Evolutionary conservation across 2,329 filamentous ascomycete genomes (phyloP), one percentile per base, ranked within the genome.

Genomic region (Sporothrix mexicana): DNA sequence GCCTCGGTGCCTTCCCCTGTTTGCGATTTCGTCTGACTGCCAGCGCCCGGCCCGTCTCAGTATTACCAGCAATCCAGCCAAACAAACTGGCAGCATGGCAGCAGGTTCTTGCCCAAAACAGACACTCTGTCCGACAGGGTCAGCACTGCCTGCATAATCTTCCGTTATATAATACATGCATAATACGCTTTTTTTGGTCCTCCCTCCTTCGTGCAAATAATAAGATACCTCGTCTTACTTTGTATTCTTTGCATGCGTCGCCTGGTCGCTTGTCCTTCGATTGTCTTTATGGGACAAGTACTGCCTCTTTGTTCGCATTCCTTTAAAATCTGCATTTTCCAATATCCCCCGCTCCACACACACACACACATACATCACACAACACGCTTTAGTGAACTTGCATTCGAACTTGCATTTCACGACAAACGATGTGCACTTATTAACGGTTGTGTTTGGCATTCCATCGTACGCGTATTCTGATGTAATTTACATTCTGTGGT

Each of bases 301-400:
- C 30, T 61, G 51, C 20, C 9, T 41, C 30, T 69, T 43, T 41
- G 9, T 1, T 17, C n/a, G 7, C 45, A 20, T 62, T 25, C 12
- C 25, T 36, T 43, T 61, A 20, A 36, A 36, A 36, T 36, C 30
- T 36, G 30, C 30, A 36, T 36, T 36, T 36, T 55, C 49, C 49
- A 20, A 36, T 41, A 47, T 45, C 55, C 30, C 41, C 53, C 30
- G 59, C 55, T 62, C 69, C 61, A 49, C 69, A 71, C 69, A 62
- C 69, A 43, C 59, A 36, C 30, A 36, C 30, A 36, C 30, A 36
- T 7, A 36, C 30, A 36, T 7, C 30, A 36, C 30, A 36, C 30
- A 36, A 36, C 30, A 6, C 30, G 30, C 30, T 36, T 36, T 36
- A 36, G 30, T 36, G 30, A 36, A 36, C 30, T 2, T 36, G 30